Evolutionary conservation across 768 basidiomycete species (phyloP), one percentile per base, ranked within the genome.

Genomic region (Mycena vulgaris): DNA sequence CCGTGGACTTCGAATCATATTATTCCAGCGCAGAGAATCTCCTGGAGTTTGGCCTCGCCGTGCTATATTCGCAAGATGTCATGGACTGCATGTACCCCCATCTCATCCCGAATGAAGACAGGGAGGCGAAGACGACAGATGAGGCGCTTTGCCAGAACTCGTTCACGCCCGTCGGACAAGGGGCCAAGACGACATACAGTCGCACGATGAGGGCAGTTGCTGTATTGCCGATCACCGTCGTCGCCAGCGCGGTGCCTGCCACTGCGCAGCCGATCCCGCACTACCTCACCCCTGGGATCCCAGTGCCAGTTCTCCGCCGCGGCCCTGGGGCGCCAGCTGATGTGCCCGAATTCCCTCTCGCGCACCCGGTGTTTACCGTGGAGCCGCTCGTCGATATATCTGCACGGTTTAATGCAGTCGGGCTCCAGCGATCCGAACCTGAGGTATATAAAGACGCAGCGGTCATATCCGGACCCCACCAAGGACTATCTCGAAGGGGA

Each of bases 361-460:
- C 52, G n/a, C 28, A 59, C 2, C 63, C 69, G 11, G 40, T 48
- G 48, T 16, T 66, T n/a, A 45, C 5, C 25, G 40, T 45, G 16
- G 69, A 70, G 59, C 40, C 69, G 16, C 13, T 48, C 9, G 58
- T 11, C 5, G 47, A 65, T 28, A 70, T 63, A 19, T 42, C 63
- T 3, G 58, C 58, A 19, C 57, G 69, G 16, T 49, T n/a, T 70
- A 13, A 55, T 69, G 61, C 27, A 14, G 23, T 40, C 58, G 11
- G 63, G 59, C 49, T 60, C 63, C 13, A 58, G 28, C 45, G 63
- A 64, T 23, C 56, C 53, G 16, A 39, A 52, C 19, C 14, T 31
- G 28, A 40, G 23, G 45, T n/a, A 25, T 25, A 25, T 11, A 39
- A 39, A 3, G 10, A 3, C 27, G 5, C 10, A 17, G 42, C 13